Evolutionary conservation across 1,284 basidiomycete genomes (phyloP), one percentile per base, ranked within the genome.

Genomic region (Nidula niveotomentosa): DNA sequence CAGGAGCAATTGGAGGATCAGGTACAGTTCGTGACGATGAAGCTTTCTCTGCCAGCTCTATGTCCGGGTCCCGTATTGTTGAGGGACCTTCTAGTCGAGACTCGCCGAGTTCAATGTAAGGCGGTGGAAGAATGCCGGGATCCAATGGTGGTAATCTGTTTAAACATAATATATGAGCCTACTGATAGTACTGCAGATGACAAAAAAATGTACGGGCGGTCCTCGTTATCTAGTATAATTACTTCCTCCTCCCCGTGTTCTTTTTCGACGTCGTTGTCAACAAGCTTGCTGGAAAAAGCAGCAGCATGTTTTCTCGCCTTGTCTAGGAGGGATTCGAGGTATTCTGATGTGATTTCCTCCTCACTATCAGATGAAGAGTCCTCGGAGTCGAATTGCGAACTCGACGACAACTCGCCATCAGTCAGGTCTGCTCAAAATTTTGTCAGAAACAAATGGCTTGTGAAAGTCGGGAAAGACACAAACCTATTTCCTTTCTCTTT

Each of bases 101-200:
- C 57, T 74, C 65, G 35, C 76, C 75, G 50, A 86, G 69, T 44
- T 75, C 75, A 58, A 91, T 81, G 66, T 93, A 93, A 5, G 83
- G 73, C 6, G 69, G 65, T 8, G 86, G 86, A 6, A 89, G 77
- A 8, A 64, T 65, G 47, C 85, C 85, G 50, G 88, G 83, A 63
- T 92, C 76, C 12, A 93, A 73, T 12, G 73, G 64, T 2, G 91
- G 91, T 48, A 93, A 68, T 36, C 81, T 80, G 59, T 86, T 91
- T 59, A 36, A 54, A 58, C 47, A 51, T 18, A 56, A 49, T 35
- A 37, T 48, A 45, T 56, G 18, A 61, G 52, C 48, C 43, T 36
- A 46, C 53, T 48, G 54, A 59, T 2, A 48, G 13, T 6, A 36
- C 36, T 34, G 23, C 34, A 30, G 41, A 18, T 18, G n/a, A 8